Base-by-base conservation (phyloP, 768 basidiomycete genomes). In the Kwoniella pini region DNA sequence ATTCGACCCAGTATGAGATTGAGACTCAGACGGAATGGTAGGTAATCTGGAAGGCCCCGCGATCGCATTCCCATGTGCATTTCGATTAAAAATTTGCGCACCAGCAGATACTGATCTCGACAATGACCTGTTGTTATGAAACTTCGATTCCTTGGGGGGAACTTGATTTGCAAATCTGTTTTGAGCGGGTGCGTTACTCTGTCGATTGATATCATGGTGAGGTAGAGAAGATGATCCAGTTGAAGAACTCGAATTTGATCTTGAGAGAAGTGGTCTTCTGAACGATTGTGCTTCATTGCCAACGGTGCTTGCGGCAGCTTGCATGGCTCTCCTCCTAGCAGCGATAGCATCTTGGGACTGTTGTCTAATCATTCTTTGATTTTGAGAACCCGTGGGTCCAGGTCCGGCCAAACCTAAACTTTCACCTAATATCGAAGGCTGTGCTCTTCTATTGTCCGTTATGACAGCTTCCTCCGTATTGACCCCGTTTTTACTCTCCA, bases 31-130 rank as follows among this genome's bases (percentile, higher is more conserved):
- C 6, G 64, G 53, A 3, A 73, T 68, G 21, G 64, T 59, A n/a
- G 67, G 62, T 24, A 67, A 44, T 19, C 55, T 57, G 33, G 61
- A 63, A 7, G 58, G 57, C 26, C 62, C 62, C 19, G 62, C 62
- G 0, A 43, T 42, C 9, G 54, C 48, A 12, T 15, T 42, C 2
- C 53, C 21, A 5, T 28, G 44, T 4, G 39, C 42, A 39, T 58
- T 50, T 1, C 57, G 51, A 27, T 49, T 19, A 26, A 59, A 55
- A 0, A 65, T 36, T 19, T 68, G 67, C 39, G 62, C 48, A 10
- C 69, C 67, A 24, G 61, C 62, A 4, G 72, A 74, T 5, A 60
- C 57, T 2, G 70, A 69, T 36, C 72, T 51, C 11, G 72, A 57
- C 15, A 74, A 61, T 38, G 68, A 48, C 6, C 71, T 46, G 44